Base-by-base conservation (phyloP, 441 rosid genomes). In the Bocquillonia castaneifolia region DNA sequence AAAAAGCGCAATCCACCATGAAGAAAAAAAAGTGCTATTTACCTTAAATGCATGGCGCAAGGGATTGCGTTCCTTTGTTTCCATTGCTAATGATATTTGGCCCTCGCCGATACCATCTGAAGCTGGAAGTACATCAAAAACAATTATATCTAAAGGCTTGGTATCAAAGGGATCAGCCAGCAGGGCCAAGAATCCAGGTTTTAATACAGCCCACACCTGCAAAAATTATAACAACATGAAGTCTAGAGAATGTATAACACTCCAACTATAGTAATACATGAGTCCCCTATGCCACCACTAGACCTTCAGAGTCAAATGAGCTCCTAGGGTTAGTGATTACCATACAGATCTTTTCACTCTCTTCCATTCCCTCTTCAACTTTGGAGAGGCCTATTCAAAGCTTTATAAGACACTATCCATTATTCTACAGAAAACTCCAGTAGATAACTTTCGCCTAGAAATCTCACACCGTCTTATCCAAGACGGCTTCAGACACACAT, bases 201-300 rank as follows among this genome's bases (percentile, higher is more conserved):
- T 95, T 74, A 92, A 76, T 45, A 92, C 97, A 68, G 96, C 99
- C 98, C 98, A 95, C 74, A 92, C 98, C 98, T 95, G 82, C 59
- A 82, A 42, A 69, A 75, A 63, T 39, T 25, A 81, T 40, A 63
- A 59, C 40, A 52, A 25, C 36, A 53, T 63, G 68, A 14, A 37
- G 18, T 53, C 44, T 29, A 10, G n/a, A 28, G 28, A 58, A 20
- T 31, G 51, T 9, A 23, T 29, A 40, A 32, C 44, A 12, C 2
- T 44, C 7, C 29, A 32, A 32, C 44, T 48, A 10, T n/a, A 26
- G 58, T 8, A 29, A 54, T 12, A 22, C 53, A 18, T 55, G n/a
- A 39, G 67, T 32, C 48, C 34, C 29, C 18, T 34, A 56, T 31
- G 29, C 65, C 55, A 17, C 23, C 15, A 37, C 34, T 39, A 52